Evolutionary conservation across 208 protist species (phyloP), one percentile per base, ranked within the genome.

Genomic region (Acanthamoeba polyphaga): DNA sequence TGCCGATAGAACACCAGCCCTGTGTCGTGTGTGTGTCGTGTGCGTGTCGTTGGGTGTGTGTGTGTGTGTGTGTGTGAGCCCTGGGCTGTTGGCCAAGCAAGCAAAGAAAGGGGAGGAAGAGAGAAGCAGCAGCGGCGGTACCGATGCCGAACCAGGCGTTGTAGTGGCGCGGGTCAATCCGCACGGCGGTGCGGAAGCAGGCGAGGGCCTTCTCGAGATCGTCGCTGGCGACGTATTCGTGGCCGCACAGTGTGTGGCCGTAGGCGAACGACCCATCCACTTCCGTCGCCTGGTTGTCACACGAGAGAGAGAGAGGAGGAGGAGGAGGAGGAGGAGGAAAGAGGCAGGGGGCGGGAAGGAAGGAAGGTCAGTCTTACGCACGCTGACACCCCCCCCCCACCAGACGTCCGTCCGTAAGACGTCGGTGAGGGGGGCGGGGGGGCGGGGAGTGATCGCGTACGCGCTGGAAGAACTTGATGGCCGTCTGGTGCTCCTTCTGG

Each of bases 151-250:
- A 97, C 96, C 99, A 99, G n/a, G 99, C 98, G 89, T 99, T 99
- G 97, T 99, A 99, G 95, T 99, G 98, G 8, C 98, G 95, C 13
- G 92, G 64, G 96, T 99, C 98, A 46, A 98, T 96, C 8, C 96
- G 92, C n/a, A 99, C 96, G 24, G 99, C 99, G 29, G 96, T 95
- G 51, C 98, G 96, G 97, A 99, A 99, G 27, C 96, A 98, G 3
- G 95, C 96, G 4, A 98, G 92, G 13, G 99, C 98, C 82, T 99
- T 99, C 24, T 98, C 98, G 51, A 98, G 98, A 92, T 99, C 98
- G 60, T 99, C 99, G 55, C 99, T 98, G 43, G 98, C 97, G 32
- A 99, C 96, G 76, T 99, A 96, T 96, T 99, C 99, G 96, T 99
- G 99, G 29, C 99, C 99, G 62, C 96, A 97, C 12, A 99, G 96